Evolutionary conservation across 2,329 filamentous ascomycete species (phyloP).

Genomic region (Alternaria atra): DNA sequence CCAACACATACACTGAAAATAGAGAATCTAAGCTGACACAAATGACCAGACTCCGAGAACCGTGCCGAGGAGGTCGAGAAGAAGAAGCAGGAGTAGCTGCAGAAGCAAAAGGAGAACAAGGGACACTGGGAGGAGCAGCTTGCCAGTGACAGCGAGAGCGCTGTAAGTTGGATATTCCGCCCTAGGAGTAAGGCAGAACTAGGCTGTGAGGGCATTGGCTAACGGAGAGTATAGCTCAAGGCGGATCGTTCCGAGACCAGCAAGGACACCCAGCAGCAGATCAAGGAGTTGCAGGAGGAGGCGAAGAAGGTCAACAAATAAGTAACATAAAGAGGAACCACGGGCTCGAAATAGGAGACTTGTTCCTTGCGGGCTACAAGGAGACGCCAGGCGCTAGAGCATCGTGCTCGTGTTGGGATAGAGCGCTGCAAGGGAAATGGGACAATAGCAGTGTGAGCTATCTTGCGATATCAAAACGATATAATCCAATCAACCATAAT

Average conservation of each 20-base stretch:
- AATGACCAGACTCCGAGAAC: constrained; percentile 36
- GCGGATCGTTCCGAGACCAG: constrained; percentile 56
- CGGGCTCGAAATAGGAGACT: neutral
- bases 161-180: constrained; percentile 35
- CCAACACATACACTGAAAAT: neutral
- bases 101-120: constrained; percentile 56
- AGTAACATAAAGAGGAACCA: neutral
- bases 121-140: constrained; percentile 56
- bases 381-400: neutral
- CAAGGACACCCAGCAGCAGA: constrained; percentile 50
- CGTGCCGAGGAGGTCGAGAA: constrained; percentile 53
- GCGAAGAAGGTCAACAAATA: constrained; percentile 42
- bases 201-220: neutral
- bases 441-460: neutral
- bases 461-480: constrained; percentile 7
- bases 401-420: neutral
- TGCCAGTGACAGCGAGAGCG: constrained; percentile 55
- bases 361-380: neutral
- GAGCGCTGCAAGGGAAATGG: neutral
- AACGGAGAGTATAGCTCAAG: constrained; percentile 43
- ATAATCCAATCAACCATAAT: neutral
- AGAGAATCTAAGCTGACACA: constrained; percentile 13
- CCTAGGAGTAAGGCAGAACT: too few relatives aligned
- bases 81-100: constrained; percentile 55
- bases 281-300: constrained; percentile 59